A percentile compares a stretch with the other conserved stretches of the same genome.
phyloP scores from a whole-genome alignment of 768 basidiomycete species.

The Boletus coccyginus region DNA sequence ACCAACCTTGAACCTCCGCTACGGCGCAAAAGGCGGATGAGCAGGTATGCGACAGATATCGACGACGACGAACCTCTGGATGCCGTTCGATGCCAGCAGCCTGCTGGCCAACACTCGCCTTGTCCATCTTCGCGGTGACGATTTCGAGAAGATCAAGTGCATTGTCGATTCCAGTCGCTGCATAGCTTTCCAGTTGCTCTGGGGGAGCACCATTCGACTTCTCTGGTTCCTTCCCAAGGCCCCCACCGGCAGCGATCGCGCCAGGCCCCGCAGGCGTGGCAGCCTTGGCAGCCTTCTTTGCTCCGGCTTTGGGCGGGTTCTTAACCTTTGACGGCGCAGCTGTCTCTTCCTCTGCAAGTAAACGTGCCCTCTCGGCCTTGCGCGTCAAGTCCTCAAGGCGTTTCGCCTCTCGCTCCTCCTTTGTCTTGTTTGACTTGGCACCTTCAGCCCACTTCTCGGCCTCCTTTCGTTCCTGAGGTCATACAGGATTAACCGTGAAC shows the following conservation, averaged over 20 bases:
- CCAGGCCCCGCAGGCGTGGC: constrained; percentile 74
- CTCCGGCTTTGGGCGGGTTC: constrained; percentile 58
- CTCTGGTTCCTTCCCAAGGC: constrained; percentile 28
- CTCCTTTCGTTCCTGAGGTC: constrained; percentile 65
- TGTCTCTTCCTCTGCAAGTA: constrained; percentile 89
- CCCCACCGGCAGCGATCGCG: constrained; percentile 75
- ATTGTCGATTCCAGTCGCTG: constrained; percentile 88
- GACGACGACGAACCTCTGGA: constrained; percentile 70
- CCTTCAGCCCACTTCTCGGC: constrained; percentile 66
- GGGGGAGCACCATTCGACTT: constrained; percentile 27
- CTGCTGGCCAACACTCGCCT: constrained; percentile 84
- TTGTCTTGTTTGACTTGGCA: constrained; percentile 61
- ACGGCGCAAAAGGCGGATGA: constrained; percentile 14
- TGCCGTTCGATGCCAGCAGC: constrained; percentile 86
- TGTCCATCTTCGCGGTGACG: constrained; percentile 90
- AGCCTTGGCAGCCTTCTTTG: constrained; percentile 55
- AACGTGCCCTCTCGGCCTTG: constrained; percentile 81
- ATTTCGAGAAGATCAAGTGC: constrained; percentile 86
- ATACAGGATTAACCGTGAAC: constrained; percentile 4
- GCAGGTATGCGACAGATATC: neutral
- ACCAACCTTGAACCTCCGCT: constrained; percentile 87
- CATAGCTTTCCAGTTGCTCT: constrained; percentile 60
- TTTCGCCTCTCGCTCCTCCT: constrained; percentile 78
- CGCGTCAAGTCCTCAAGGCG: constrained; percentile 77
- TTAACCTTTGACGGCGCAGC: constrained; percentile 56